Evolutionary conservation across 2,329 filamentous ascomycete genomes (phyloP).

Genomic region (Endocalyx cinctus): DNA sequence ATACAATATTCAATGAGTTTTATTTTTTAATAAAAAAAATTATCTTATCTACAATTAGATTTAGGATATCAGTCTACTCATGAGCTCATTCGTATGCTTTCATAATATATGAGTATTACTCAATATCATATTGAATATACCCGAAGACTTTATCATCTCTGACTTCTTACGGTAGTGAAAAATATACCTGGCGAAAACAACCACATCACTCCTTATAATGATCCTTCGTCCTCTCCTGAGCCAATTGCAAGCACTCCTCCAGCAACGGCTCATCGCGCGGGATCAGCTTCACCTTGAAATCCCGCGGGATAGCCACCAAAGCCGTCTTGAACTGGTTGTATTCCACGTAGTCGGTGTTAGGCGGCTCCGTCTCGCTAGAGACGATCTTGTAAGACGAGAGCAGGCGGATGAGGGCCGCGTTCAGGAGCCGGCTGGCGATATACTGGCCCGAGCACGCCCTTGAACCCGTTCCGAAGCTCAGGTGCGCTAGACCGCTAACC

Average conservation of each 20-base stretch:
- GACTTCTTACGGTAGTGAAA: too few relatives aligned
- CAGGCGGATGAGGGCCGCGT: constrained; percentile 44
- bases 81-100: too few relatives aligned
- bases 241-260: constrained; percentile 35
- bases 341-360: constrained; percentile 58
- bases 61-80: too few relatives aligned
- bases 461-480: constrained; percentile 48
- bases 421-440: constrained; percentile 46
- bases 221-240: constrained; percentile 40
- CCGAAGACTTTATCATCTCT: too few relatives aligned
- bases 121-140: too few relatives aligned
- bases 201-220: constrained; percentile 38
- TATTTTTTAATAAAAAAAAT: too few relatives aligned
- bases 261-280: constrained; percentile 39
- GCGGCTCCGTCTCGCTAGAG: constrained; percentile 42
- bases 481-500: constrained; percentile 30
- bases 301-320: constrained; percentile 53
- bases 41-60: too few relatives aligned
- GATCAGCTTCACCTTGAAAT: constrained; percentile 54
- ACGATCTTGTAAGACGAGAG: constrained; percentile 46
- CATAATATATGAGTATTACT: too few relatives aligned
- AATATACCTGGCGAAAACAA: too few relatives aligned
- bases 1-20: too few relatives aligned
- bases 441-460: constrained; percentile 47
- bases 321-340: constrained; percentile 58